phyloP scores from a whole-genome alignment of 2,329 filamentous ascomycete species.

The Pestalotiopsis sp. region DNA sequence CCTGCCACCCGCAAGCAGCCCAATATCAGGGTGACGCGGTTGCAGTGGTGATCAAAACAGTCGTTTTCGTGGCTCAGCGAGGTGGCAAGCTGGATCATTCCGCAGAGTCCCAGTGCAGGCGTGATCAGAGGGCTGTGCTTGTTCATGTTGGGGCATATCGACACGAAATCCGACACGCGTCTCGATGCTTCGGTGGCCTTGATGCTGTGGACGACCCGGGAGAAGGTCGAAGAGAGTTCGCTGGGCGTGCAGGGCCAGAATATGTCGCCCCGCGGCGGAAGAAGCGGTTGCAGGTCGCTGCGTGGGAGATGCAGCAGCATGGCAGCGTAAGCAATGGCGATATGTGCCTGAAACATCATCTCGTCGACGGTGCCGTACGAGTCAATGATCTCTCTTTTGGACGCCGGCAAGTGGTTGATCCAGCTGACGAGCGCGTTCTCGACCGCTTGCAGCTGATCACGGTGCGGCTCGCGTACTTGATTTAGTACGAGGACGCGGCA shows the following conservation, averaged over 20 bases:
- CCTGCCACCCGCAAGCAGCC: background rate
- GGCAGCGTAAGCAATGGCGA: conserved; percentile 4
- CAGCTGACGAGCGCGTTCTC: conserved; percentile 1
- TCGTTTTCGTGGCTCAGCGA: background rate
- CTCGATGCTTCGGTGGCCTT: background rate
- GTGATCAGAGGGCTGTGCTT: background rate
- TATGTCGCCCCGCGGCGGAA: background rate
- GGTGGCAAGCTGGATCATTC: conserved; percentile 6
- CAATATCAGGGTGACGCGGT: conserved; percentile 4
- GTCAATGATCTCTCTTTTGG: conserved; percentile 1
- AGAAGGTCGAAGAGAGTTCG: background rate
- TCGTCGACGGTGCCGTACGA: conserved; percentile 2
- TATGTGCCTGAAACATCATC: conserved; percentile 8
- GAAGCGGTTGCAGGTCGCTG: conserved; percentile 1
- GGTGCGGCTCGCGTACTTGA: conserved; percentile 1
- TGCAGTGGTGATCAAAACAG: conserved; percentile 4
- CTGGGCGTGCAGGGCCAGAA: conserved; percentile 4
- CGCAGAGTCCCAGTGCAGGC: conserved; percentile 1
- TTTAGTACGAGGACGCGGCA: background rate
- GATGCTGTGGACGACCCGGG: background rate
- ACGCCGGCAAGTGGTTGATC: background rate
- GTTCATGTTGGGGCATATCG: conserved; percentile 4
- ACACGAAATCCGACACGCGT: conserved; percentile 5
- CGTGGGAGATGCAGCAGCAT: conserved; percentile 4
- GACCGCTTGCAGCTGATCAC: conserved; percentile 8